A percentile compares a stretch with the other conserved stretches of the same genome.
phyloP scores from a whole-genome alignment of 2,329 filamentous ascomycete genomes.

The Cryphonectria carpinicola region DNA sequence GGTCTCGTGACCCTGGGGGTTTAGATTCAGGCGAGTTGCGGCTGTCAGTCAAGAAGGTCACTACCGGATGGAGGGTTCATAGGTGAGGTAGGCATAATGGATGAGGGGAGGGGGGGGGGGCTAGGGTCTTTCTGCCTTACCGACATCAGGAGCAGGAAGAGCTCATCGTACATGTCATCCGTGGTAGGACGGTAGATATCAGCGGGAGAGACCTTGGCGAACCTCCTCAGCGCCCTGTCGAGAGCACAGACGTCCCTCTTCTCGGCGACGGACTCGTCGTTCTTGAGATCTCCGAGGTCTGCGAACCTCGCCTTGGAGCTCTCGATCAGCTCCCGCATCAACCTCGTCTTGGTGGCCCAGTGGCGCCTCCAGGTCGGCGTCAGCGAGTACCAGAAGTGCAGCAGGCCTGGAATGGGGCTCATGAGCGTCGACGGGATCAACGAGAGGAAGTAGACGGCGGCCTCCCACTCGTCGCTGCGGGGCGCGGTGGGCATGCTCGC shows the following conservation, averaged over 20 bases:
- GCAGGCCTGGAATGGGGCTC: slow-evolving; percentile 16
- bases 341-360: slow-evolving; percentile 17
- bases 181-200: slow-evolving; percentile 21
- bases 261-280: slow-evolving; percentile 8
- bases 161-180: slow-evolving; percentile 25
- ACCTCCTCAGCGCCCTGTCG: slow-evolving; percentile 19
- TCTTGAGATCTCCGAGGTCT: slow-evolving; percentile 12
- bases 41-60: background rate
- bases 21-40: background rate
- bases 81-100: too few relatives aligned
- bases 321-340: slow-evolving; percentile 18
- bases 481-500: slow-evolving; percentile 20
- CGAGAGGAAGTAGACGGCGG: slow-evolving; percentile 17
- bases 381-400: slow-evolving; percentile 24
- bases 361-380: slow-evolving; percentile 21
- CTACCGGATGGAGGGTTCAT: background rate
- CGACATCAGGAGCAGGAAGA: slow-evolving; percentile 21
- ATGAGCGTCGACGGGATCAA: slow-evolving; percentile 21
- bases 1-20: slow-evolving; percentile 23
- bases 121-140: slow-evolving; percentile 1
- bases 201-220: slow-evolving; percentile 20
- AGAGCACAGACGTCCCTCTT: slow-evolving; percentile 19
- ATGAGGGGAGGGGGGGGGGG: too few relatives aligned
- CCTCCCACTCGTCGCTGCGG: slow-evolving; percentile 18
- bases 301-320: slow-evolving; percentile 17